Base-by-base conservation (phyloP, 169 alveolate genomes). In the Plasmodium adleri region DNA sequence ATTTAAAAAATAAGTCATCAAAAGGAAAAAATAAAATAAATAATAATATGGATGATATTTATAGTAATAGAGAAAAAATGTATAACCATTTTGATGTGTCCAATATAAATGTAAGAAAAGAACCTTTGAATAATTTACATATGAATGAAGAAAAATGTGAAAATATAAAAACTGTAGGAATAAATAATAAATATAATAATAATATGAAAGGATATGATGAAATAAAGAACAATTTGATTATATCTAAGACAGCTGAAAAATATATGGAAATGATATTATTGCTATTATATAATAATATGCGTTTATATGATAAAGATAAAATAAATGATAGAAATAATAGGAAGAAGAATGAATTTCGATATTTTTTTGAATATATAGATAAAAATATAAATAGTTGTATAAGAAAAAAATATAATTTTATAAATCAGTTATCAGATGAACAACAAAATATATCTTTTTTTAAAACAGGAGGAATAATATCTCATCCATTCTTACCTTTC, bases 381-480 rank as follows among this genome's bases (percentile, higher is more conserved):
- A 63, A 59, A 66, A 64, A 78, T 66, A 45, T 59, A 15, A 78
- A 78, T 59, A 78, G 47, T 22, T 78, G 89, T 56, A 4, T 78
- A 52, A 78, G 78, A 58, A 78, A 45, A 50, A 78, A 66, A 12
- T 78, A 78, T 59, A 45, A 20, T 13, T 78, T 78, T 70, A 66
- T 78, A 13, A 64, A 78, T 24, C 52, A 47, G 0, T 2, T 78
- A 43, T 24, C 78, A n/a, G 49, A 52, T 64, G 54, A 59, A 26
- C 64, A 78, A 45, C 26, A 64, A 12, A 78, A 43, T n/a, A 64
- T 45, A 7, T 56, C 67, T 8, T 20, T 64, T 28, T 66, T 78
- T 50, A 78, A 64, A 66, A 78, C 89, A 1, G 89, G 78, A 4
- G 89, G 78, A 22, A 78, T 78, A 13, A 78, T 78, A 50, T 78